A percentile compares a stretch with the other conserved stretches of the same genome.
Conservation (phyloP, 1,284 basidiomycete species). For the Austroboletus novae-zelandiae region DNA sequence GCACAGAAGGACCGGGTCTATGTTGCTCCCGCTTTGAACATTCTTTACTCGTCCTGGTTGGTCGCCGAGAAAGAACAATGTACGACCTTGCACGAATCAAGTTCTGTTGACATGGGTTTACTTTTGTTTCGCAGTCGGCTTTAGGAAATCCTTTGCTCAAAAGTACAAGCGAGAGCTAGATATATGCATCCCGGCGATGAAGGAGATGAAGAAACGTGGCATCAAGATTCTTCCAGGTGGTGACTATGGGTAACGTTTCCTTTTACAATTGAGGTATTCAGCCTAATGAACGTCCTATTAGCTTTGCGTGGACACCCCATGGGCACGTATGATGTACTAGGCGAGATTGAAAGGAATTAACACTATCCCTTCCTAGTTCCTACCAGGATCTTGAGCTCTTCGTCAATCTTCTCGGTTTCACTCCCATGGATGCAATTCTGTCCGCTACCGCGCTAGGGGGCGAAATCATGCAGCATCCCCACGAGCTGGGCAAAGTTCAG, state of each 20-base stretch:
- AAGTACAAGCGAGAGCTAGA: constrained; percentile 32
- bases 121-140: constrained; percentile 16
- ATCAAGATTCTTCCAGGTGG: constrained; percentile 33
- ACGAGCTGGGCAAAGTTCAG: constrained; percentile 37
- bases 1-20: constrained; percentile 33
- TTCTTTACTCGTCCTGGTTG: constrained; percentile 28
- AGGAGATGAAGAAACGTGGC: constrained; percentile 35
- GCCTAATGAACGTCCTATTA: constrained; percentile 7
- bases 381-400: constrained; percentile 38
- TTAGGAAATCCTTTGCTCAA: constrained; percentile 15
- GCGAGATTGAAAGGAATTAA: constrained; percentile 3
- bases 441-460: constrained; percentile 36
- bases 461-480: constrained; percentile 34
- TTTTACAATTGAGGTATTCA: background rate
- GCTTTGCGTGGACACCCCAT: constrained; percentile 38
- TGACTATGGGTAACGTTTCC: constrained; percentile 28
- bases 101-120: background rate
- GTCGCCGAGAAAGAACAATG: constrained; percentile 26
- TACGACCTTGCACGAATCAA: background rate
- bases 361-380: constrained; percentile 15
- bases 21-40: constrained; percentile 33
- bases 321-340: constrained; percentile 13
- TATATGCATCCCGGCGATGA: constrained; percentile 31
- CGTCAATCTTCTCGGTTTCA: constrained; percentile 34
- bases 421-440: constrained; percentile 37